phyloP scores from a whole-genome alignment of 768 basidiomycete genomes.

The Kockovaella imperatae region DNA sequence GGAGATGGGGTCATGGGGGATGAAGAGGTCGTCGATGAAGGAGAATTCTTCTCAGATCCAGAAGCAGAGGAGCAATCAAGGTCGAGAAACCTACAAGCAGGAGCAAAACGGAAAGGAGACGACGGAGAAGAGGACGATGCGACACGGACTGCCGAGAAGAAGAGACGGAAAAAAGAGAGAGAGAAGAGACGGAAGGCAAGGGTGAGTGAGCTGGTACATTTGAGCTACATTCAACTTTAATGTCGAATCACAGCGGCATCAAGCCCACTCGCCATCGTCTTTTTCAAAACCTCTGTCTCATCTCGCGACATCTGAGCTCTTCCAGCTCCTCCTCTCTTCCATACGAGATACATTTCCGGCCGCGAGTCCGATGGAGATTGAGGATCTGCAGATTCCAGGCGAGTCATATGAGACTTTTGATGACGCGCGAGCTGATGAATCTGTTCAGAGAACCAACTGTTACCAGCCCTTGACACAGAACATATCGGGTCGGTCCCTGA shows the following conservation, averaged over 20 bases:
- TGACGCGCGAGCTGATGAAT: too few species aligned
- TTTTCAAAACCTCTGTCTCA: conserved; percentile 15
- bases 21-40: conserved; percentile 8
- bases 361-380: conserved; percentile 67
- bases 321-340: conserved; percentile 18
- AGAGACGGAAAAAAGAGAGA: conserved; percentile 39
- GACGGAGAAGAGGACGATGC: conserved; percentile 19
- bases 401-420: conserved; percentile 28
- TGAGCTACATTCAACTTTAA: too few species aligned
- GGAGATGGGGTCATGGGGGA: conserved; percentile 11
- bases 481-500: too few species aligned
- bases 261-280: not conserved
- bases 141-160: conserved; percentile 25
- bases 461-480: too few species aligned
- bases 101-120: conserved; percentile 18
- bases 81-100: conserved; percentile 4
- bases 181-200: conserved; percentile 38
- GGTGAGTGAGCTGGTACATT: conserved; percentile 16
- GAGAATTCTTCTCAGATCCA: conserved; percentile 2
- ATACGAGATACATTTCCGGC: conserved; percentile 56
- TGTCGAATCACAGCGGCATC: too few species aligned
- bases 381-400: conserved; percentile 73
- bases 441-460: too few species aligned
- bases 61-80: conserved; percentile 8
- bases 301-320: conserved; percentile 14